These are phyloP conservation scores for Trichoderma virens DNA, from an alignment of 495 filamentous ascomycete genomes.

Conservation along the genomic window DNA sequence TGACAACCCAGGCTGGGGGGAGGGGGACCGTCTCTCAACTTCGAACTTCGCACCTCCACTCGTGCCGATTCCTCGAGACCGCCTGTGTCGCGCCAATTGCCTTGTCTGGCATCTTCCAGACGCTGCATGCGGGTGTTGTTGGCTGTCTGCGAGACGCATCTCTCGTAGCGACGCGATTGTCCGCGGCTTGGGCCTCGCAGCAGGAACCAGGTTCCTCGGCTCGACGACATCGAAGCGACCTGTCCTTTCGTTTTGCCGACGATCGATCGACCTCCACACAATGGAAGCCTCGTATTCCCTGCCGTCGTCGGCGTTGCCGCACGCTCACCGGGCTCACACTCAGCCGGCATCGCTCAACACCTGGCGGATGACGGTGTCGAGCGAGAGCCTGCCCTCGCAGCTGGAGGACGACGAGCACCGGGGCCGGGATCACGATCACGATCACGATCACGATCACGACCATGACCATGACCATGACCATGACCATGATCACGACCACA, in stretches of 20 bases:
- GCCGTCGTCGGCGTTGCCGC: slow-evolving; percentile 21
- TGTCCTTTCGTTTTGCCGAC: not conserved
- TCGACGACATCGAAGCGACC: not conserved
- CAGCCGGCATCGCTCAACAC: slow-evolving; percentile 12
- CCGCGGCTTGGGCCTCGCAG: not conserved
- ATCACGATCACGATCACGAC: slow-evolving; percentile 31
- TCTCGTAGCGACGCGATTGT: not conserved
- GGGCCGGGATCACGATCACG: slow-evolving; percentile 20
- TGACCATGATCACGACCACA: slow-evolving; percentile 18
- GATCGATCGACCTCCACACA: not conserved
- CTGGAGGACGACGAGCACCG: slow-evolving; percentile 15
- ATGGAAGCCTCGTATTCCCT: slow-evolving; percentile 39
- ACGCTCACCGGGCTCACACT: slow-evolving; percentile 30
- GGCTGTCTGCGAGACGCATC: not conserved
- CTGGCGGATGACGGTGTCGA: slow-evolving; percentile 13
- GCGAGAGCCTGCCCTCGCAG: slow-evolving; percentile 22
- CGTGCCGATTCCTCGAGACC: not conserved
- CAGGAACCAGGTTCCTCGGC: not conserved
- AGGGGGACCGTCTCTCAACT: not conserved
- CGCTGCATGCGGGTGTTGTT: not conserved
- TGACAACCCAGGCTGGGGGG: not conserved
- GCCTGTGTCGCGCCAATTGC: not conserved
- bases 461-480: slow-evolving; percentile 26
- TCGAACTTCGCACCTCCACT: not conserved
- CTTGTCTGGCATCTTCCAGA: not conserved